Conservation (phyloP, 1,284 basidiomycete genomes). For the Sporisorium sorghi region DNA sequence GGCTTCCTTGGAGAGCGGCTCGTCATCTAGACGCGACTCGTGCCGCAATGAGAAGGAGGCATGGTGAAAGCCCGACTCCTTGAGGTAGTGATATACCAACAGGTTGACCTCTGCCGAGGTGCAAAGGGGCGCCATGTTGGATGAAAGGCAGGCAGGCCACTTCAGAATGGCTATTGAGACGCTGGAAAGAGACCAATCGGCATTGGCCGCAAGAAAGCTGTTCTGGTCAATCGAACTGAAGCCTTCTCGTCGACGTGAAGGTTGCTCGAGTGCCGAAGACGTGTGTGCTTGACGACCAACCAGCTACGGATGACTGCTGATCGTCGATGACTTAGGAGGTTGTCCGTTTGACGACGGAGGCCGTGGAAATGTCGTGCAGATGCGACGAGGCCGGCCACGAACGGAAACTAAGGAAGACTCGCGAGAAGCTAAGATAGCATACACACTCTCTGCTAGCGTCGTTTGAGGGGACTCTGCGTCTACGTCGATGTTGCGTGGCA, state of each 20-base stretch:
- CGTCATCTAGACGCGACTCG: constrained; percentile 65
- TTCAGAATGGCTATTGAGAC: neutral
- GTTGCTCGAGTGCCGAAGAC: neutral
- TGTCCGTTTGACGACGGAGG: neutral
- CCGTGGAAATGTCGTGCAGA: neutral
- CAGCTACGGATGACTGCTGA: neutral
- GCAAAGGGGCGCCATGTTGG: constrained; percentile 57
- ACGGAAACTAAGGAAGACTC: neutral
- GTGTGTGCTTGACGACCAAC: neutral
- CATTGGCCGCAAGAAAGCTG: neutral
- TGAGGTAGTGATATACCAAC: constrained; percentile 68
- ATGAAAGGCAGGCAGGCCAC: neutral
- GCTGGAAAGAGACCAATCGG: constrained; percentile 1
- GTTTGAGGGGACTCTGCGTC: neutral
- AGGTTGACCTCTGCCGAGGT: constrained; percentile 67
- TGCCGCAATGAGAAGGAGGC: constrained; percentile 65
- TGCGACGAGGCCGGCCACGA: neutral
- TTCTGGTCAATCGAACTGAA: neutral
- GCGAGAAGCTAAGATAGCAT: neutral
- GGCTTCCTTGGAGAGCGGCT: constrained; percentile 62
- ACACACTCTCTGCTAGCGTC: neutral
- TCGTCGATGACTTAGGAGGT: neutral
- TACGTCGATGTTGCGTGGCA: neutral
- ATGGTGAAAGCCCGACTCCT: constrained; percentile 66
- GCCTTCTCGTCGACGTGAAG: neutral